phyloP scores from a whole-genome alignment of 2,329 filamentous ascomycete genomes.

The Nemania sp. region DNA sequence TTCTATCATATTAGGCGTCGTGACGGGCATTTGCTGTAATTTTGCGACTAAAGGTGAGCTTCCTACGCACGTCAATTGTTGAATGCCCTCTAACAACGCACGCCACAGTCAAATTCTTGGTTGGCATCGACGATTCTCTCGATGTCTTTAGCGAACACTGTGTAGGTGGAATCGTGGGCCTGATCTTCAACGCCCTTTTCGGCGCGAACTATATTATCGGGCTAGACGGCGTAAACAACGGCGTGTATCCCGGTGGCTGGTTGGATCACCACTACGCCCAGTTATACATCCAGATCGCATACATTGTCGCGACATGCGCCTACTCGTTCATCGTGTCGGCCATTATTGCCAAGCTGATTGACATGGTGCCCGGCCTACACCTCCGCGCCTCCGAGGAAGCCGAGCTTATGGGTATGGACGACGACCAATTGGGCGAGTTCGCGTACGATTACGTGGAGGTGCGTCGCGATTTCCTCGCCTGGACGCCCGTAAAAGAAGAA shows the following conservation, averaged over 20 bases:
- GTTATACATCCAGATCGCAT: slow-evolving; percentile 80
- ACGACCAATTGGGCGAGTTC: slow-evolving; percentile 88
- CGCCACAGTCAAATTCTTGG: slow-evolving; percentile 58
- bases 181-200: slow-evolving; percentile 76
- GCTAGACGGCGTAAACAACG: slow-evolving; percentile 76
- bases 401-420: slow-evolving; percentile 85
- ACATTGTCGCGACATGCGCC: slow-evolving; percentile 66
- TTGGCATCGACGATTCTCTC: slow-evolving; percentile 71
- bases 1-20: slow-evolving; percentile 67
- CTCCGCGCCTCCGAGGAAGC: slow-evolving; percentile 81
- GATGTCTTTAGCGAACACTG: slow-evolving; percentile 75
- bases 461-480: slow-evolving; percentile 83
- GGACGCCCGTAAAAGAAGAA: slow-evolving; percentile 76
- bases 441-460: slow-evolving; percentile 92
- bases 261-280: slow-evolving; percentile 75
- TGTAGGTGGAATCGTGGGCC: slow-evolving; percentile 69
- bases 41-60: slow-evolving; percentile 64
- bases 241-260: slow-evolving; percentile 67
- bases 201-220: slow-evolving; percentile 72
- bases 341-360: slow-evolving; percentile 73
- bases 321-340: slow-evolving; percentile 78
- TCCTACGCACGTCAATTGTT: neutral
- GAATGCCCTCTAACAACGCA: neutral
- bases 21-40: slow-evolving; percentile 69
- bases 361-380: slow-evolving; percentile 76